These are phyloP conservation scores for Clohesyomyces aquaticus DNA, from an alignment of 495 filamentous ascomycete species.

Conservation along the genomic window DNA sequence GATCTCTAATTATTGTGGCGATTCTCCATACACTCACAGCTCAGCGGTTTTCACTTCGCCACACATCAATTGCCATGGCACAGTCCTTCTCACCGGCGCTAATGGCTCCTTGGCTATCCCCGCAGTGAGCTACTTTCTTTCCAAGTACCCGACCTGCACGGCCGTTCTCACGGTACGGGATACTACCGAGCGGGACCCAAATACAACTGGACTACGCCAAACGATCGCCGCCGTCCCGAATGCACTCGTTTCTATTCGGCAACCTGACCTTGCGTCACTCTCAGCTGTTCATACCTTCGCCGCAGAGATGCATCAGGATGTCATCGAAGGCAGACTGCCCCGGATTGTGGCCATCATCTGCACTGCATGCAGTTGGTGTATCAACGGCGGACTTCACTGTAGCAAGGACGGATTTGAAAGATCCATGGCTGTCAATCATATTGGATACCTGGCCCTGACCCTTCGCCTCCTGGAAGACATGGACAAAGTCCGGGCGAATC, in stretches of 20 bases:
- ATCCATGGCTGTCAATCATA: no score
- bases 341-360: constrained; percentile 51
- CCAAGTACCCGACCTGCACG: constrained; percentile 47
- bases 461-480: no score
- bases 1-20: no score
- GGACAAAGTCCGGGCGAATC: no score
- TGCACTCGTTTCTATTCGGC: constrained; percentile 47
- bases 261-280: constrained; percentile 51
- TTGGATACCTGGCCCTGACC: no score
- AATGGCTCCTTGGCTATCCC: constrained; percentile 55
- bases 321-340: constrained; percentile 46
- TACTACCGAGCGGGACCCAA: constrained; percentile 47
- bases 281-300: constrained; percentile 49
- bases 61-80: no score
- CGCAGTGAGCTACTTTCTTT: constrained; percentile 50
- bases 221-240: constrained; percentile 45
- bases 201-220: constrained; percentile 50
- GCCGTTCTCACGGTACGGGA: constrained; percentile 53
- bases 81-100: constrained; percentile 55
- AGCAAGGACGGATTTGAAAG: no score
- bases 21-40: no score
- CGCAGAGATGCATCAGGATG: constrained; percentile 38
- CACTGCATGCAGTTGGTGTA: constrained; percentile 53
- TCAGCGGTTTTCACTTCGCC: no score
- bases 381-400: constrained; percentile 40